phyloP scores from a whole-genome alignment of 2,329 filamentous ascomycete genomes.

The Ascochyta fabae region DNA sequence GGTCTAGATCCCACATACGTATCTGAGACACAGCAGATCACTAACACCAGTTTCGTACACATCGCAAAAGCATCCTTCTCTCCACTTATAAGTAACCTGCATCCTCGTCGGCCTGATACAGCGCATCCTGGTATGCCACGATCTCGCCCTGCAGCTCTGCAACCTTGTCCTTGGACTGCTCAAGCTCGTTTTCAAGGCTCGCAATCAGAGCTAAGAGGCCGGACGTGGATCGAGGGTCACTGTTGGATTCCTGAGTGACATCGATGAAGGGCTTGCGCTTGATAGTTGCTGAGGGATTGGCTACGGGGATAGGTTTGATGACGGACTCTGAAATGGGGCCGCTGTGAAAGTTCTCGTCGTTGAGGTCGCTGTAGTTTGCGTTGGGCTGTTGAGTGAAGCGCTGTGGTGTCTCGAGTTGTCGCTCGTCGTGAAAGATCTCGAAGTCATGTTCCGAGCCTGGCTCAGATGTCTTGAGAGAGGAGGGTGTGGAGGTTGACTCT shows the following conservation, averaged over 20 bases:
- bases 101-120: constrained; percentile 7
- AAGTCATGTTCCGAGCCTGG: not conserved
- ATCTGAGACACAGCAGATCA: not conserved
- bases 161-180: not conserved
- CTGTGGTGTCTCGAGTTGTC: not conserved
- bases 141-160: constrained; percentile 8
- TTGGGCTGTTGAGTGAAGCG: not conserved
- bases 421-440: constrained; percentile 4
- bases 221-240: constrained; percentile 1
- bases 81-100: not conserved
- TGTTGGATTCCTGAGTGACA: not conserved
- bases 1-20: not conserved
- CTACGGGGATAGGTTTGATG: not conserved
- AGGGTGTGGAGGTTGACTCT: not conserved
- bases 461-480: not conserved
- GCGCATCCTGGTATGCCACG: constrained; percentile 11
- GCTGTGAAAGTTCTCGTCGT: constrained; percentile 1
- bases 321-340: not conserved
- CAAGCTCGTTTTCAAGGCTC: constrained; percentile 3
- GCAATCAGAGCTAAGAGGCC: constrained; percentile 3
- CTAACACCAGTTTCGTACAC: not conserved
- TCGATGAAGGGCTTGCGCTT: not conserved
- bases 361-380: not conserved
- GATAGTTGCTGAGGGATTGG: not conserved
- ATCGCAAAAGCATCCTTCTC: not conserved